phyloP scores from a whole-genome alignment of 1,139 yeast genomes.

The Suhomyces ambrosiae region DNA sequence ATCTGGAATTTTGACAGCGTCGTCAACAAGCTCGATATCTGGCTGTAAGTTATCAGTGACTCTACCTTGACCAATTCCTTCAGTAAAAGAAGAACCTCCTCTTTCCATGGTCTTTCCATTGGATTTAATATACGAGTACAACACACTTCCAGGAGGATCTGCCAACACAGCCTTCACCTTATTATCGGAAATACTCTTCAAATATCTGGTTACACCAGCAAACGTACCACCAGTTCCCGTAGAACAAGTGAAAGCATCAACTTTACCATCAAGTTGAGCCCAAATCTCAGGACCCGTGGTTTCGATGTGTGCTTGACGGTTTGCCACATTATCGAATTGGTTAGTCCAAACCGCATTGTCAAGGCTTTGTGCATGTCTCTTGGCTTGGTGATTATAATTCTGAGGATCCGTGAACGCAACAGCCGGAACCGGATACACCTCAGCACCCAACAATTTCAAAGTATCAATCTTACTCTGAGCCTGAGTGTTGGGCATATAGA shows the following conservation, averaged over 20 bases:
- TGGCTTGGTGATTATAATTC: constrained; percentile 84
- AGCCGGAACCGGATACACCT: constrained; percentile 89
- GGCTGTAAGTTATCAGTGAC: constrained; percentile 79
- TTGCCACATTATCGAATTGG: constrained; percentile 85
- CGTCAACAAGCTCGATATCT: constrained; percentile 71
- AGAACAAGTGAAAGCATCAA: constrained; percentile 84
- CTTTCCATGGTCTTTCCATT: constrained; percentile 63
- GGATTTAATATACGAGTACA: constrained; percentile 73
- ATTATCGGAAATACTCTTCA: constrained; percentile 65
- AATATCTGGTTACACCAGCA: constrained; percentile 77
- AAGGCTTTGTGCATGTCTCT: constrained; percentile 73
- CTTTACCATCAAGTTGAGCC: constrained; percentile 80
- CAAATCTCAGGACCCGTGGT: constrained; percentile 93
- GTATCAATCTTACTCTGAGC: constrained; percentile 77
- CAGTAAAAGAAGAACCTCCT: constrained; percentile 85
- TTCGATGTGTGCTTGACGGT: constrained; percentile 86
- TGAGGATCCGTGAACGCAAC: constrained; percentile 78
- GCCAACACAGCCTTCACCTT: constrained; percentile 68
- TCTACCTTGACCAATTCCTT: constrained; percentile 95
- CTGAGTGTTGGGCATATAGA: constrained; percentile 90
- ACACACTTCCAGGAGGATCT: constrained; percentile 91
- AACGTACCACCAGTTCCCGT: constrained; percentile 93
- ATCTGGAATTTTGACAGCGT: constrained; percentile 75
- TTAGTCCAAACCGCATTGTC: constrained; percentile 89
- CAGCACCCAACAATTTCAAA: constrained; percentile 74